Evolutionary conservation across 2,329 filamentous ascomycete species (phyloP).

Genomic region (Neofusicoccum kwambonambiense): DNA sequence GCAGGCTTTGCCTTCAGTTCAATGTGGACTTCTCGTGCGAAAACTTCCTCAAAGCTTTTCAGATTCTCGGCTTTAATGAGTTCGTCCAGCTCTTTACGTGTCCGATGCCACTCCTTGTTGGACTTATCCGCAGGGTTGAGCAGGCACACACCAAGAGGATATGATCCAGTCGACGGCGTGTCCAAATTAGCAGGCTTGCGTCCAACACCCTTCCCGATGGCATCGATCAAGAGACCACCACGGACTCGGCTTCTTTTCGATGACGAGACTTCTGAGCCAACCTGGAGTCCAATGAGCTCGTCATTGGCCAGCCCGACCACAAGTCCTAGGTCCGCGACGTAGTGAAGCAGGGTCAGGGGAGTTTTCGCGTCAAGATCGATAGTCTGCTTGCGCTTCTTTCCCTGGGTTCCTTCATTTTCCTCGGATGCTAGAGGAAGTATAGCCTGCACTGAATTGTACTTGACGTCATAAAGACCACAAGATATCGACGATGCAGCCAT

Average conservation of each 20-base stretch:
- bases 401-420: constrained; percentile 30
- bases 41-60: constrained; percentile 39
- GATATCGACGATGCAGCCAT: constrained; percentile 59
- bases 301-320: constrained; percentile 64
- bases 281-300: constrained; percentile 65
- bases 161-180: background rate
- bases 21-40: constrained; percentile 39
- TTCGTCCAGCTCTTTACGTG: constrained; percentile 38
- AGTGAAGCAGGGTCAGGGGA: constrained; percentile 39
- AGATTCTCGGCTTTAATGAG: constrained; percentile 29
- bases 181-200: constrained; percentile 7
- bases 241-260: constrained; percentile 38
- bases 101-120: constrained; percentile 25
- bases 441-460: constrained; percentile 57
- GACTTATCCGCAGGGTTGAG: constrained; percentile 8
- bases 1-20: constrained; percentile 22
- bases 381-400: constrained; percentile 34
- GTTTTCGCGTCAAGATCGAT: constrained; percentile 47
- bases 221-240: constrained; percentile 66
- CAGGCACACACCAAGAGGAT: constrained; percentile 13
- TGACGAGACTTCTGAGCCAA: constrained; percentile 29
- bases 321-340: constrained; percentile 65
- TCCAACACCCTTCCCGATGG: constrained; percentile 64
- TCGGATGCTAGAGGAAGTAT: constrained; percentile 34
- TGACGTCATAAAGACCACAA: constrained; percentile 62